Percentiles rank a stretch among this genome's conserved stretches.
phyloP scores from a whole-genome alignment of 352 stramenopile species.

The Globisporangium recalcitrans region DNA sequence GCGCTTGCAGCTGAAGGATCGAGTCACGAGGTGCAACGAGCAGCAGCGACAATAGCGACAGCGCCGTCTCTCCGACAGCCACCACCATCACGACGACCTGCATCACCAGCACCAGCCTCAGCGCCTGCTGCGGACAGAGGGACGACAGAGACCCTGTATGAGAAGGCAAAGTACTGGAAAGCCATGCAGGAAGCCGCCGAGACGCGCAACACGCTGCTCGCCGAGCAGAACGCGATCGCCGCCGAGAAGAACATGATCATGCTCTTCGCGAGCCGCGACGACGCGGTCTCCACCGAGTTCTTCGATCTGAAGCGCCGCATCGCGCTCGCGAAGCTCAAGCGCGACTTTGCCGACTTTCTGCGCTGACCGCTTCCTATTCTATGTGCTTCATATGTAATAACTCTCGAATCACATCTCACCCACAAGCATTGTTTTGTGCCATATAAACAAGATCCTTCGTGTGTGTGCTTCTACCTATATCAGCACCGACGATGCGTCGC shows the following conservation, averaged over 20 bases:
- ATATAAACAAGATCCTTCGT: not conserved
- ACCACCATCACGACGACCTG: not conserved
- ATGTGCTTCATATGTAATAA: not conserved
- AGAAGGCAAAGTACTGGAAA: conserved; percentile 6
- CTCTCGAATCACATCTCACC: too few species aligned
- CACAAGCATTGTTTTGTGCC: not conserved
- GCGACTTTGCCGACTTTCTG: conserved; percentile 10
- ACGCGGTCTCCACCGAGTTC: conserved; percentile 13
- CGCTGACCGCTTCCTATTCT: not conserved
- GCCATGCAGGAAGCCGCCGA: conserved; percentile 12
- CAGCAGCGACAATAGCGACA: not conserved
- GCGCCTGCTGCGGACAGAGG: not conserved
- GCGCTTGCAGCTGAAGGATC: not conserved
- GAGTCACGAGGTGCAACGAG: not conserved
- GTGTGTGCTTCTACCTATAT: not conserved
- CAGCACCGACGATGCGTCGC: not conserved
- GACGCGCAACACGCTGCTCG: conserved; percentile 14
- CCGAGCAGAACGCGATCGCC: conserved; percentile 17
- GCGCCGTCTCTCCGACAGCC: not conserved
- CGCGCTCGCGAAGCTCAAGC: conserved; percentile 14
- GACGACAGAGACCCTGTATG: not conserved
- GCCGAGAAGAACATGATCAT: conserved; percentile 15
- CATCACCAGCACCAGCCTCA: not conserved
- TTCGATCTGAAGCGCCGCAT: conserved; percentile 16
- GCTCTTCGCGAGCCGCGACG: conserved; percentile 13